Evolutionary conservation across 495 filamentous ascomycete species (phyloP).

Genomic region (Podospora pseudopauciseta): DNA sequence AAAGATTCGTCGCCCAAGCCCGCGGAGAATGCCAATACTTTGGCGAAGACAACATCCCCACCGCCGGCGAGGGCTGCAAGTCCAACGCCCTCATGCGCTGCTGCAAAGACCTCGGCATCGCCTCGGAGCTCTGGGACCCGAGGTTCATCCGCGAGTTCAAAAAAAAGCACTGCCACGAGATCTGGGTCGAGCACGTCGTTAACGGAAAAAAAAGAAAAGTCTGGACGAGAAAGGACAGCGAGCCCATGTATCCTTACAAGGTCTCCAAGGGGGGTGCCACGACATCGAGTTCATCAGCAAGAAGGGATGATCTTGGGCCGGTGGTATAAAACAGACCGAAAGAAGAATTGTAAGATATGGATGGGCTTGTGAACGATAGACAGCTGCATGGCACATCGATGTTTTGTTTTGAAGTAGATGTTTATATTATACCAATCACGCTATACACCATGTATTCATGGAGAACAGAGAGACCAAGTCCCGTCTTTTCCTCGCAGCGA

Average conservation of each 20-base stretch:
- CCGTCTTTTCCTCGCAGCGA: background rate
- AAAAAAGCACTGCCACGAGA: slow-evolving; percentile 59
- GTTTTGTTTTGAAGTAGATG: background rate
- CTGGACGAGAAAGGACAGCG: slow-evolving; percentile 81
- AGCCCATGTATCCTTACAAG: slow-evolving; percentile 67
- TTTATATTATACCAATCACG: background rate
- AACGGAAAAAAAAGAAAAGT: slow-evolving; percentile 88
- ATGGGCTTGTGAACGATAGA: background rate
- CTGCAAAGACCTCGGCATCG: slow-evolving; percentile 96
- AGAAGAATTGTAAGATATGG: background rate
- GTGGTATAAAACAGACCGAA: background rate
- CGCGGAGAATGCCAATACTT: slow-evolving; percentile 97
- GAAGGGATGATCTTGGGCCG: background rate
- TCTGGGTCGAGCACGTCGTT: slow-evolving; percentile 61
- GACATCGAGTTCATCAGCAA: background rate
- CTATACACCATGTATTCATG: background rate
- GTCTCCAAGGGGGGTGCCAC: slow-evolving; percentile 39
- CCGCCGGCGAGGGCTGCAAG: slow-evolving; percentile 93
- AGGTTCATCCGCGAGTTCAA: slow-evolving; percentile 76
- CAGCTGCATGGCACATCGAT: background rate
- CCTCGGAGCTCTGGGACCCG: slow-evolving; percentile 95
- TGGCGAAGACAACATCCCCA: slow-evolving; percentile 86
- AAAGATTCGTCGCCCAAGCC: slow-evolving; percentile 82
- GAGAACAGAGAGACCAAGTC: background rate
- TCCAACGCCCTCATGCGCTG: slow-evolving; percentile 95